phyloP scores from a whole-genome alignment of 2,329 filamentous ascomycete species.

The Diaporthe australafricana region DNA sequence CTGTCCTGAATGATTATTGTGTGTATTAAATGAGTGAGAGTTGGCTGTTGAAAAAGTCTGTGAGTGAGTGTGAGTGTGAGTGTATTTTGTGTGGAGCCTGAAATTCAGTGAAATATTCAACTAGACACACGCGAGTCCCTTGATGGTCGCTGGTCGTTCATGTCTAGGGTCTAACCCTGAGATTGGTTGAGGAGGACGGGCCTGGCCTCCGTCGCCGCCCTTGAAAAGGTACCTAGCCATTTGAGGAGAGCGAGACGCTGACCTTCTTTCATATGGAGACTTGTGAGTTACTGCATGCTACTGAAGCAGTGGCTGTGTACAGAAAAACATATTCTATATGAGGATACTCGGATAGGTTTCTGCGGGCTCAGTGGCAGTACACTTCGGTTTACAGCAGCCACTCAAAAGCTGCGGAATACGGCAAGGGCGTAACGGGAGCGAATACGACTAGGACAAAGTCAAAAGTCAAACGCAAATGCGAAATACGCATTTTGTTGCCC shows the following conservation, averaged over 20 bases:
- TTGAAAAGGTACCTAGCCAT: not conserved
- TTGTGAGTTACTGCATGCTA: too few species aligned
- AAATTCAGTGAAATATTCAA: conserved; percentile 6
- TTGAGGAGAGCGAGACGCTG: too few species aligned
- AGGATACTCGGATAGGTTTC: not conserved
- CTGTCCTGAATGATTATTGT: not conserved
- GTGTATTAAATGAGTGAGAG: not conserved
- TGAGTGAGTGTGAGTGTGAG: too few species aligned
- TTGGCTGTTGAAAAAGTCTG: not conserved
- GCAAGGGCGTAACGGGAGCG: not conserved
- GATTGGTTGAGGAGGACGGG: too few species aligned
- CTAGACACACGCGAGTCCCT: not conserved
- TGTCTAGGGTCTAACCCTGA: not conserved
- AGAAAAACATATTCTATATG: too few species aligned
- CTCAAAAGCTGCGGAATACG: not conserved
- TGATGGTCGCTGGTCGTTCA: not conserved
- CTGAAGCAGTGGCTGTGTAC: too few species aligned
- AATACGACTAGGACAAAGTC: conserved; percentile 10
- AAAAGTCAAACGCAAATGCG: conserved; percentile 1
- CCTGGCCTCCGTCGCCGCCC: too few species aligned
- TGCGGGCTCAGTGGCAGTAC: not conserved
- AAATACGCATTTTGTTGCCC: not conserved
- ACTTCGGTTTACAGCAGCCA: not conserved
- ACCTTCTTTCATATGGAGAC: too few species aligned
- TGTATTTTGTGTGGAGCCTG: not conserved